Evolutionary conservation across 176 grass and related monocot species (phyloP).

Genomic region (Triticum aestivum): IWGSC_CS_RefSeq_v2.1 NC_057806.1:502824217-502824716

Average conservation of each 20-base stretch:
- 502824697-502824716: slow-evolving; percentile 1
- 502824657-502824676: too few relatives aligned
- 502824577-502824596: not conserved
- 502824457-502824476: slow-evolving; percentile 94
- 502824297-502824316: not conserved
- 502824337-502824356: slow-evolving; percentile 4
- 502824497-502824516: not conserved
- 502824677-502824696: too few relatives aligned
- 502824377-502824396: not conserved
- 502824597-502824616: not conserved
- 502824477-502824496: not conserved
- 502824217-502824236: not conserved
- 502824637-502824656: too few relatives aligned
- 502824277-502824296: not conserved
- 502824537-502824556: not conserved
- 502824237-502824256: not conserved
- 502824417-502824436: slow-evolving; percentile 59
- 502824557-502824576: not conserved
- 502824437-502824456: slow-evolving; percentile 62
- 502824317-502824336: not conserved
- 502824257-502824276: not conserved
- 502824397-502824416: slow-evolving; percentile 51
- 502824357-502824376: slow-evolving; percentile 20
- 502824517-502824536: not conserved
- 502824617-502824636: not conserved